These are phyloP conservation scores for Silene conica DNA, from an alignment of 148 eudicot species.

Conservation along the genomic window DNA sequence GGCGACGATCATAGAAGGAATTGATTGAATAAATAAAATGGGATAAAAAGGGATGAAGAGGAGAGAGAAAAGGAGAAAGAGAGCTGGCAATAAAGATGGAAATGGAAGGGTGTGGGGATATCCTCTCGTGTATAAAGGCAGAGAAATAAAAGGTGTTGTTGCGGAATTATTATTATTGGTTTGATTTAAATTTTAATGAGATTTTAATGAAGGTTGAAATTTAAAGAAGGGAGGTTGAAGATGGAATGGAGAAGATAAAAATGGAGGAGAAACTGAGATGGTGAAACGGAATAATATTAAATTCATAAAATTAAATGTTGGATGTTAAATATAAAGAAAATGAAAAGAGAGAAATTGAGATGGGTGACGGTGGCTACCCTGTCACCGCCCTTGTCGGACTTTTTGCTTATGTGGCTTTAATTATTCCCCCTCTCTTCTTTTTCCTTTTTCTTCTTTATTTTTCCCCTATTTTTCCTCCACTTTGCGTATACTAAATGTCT, in stretches of 20 bases:
- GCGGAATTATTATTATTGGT: slow-evolving; percentile 32
- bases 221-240: slow-evolving; percentile 12
- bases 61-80: slow-evolving; percentile 11
- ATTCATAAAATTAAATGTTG: too few relatives aligned
- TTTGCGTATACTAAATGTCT: not conserved
- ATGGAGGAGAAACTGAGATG: slow-evolving; percentile 8
- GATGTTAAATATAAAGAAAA: not conserved
- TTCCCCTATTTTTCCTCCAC: not conserved
- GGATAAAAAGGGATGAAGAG: slow-evolving; percentile 19
- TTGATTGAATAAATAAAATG: slow-evolving; percentile 12
- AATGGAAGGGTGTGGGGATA: not conserved
- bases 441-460: too few relatives aligned
- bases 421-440: not conserved
- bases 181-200: not conserved
- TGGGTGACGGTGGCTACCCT: slow-evolving; percentile 10
- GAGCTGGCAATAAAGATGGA: slow-evolving; percentile 44
- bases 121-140: slow-evolving; percentile 11
- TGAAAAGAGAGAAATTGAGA: not conserved
- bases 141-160: slow-evolving; percentile 8
- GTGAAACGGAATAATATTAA: not conserved
- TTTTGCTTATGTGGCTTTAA: not conserved
- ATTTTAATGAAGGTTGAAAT: not conserved
- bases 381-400: slow-evolving; percentile 27
- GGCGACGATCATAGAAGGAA: not conserved
- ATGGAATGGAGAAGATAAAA: not conserved